These are phyloP conservation scores for Solanum appendiculatum DNA, from an alignment of 257 asterid genomes.

Conservation along the genomic window DNA sequence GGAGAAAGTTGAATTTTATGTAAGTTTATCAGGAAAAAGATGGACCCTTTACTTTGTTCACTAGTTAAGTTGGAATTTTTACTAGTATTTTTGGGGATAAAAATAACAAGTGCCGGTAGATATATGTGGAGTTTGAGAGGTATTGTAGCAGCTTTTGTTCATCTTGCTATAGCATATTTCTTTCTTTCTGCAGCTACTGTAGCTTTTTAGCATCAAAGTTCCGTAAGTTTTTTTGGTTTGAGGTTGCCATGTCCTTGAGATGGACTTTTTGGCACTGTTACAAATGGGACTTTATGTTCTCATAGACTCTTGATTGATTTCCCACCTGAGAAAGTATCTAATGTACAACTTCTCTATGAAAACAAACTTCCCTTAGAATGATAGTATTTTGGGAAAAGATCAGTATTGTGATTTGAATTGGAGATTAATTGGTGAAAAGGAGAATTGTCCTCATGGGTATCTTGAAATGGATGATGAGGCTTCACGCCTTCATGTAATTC, in stretches of 20 bases:
- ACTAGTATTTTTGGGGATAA: neutral
- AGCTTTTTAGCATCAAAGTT: constrained; percentile 51
- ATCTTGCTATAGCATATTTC: constrained; percentile 66
- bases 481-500: constrained; percentile 33
- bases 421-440: constrained; percentile 17
- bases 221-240: constrained; percentile 37
- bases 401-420: constrained; percentile 6
- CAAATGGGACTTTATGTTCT: constrained; percentile 30
- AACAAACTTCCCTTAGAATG: constrained; percentile 49
- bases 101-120: constrained; percentile 6
- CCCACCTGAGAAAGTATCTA: constrained; percentile 46
- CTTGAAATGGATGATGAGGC: constrained; percentile 47
- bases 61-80: neutral
- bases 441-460: constrained; percentile 12
- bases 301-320: constrained; percentile 44
- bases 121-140: constrained; percentile 61
- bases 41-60: neutral
- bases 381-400: constrained; percentile 9
- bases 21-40: neutral
- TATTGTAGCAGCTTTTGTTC: constrained; percentile 69
- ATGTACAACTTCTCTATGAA: constrained; percentile 41
- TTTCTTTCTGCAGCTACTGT: constrained; percentile 61
- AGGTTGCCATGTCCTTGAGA: constrained; percentile 66
- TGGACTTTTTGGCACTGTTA: constrained; percentile 28
- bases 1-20: neutral